A percentile compares a stretch with the other conserved stretches of the same genome.
These are phyloP conservation scores for Aspergillus affinis DNA, from an alignment of 495 filamentous ascomycete genomes.

Conservation along the genomic window DNA sequence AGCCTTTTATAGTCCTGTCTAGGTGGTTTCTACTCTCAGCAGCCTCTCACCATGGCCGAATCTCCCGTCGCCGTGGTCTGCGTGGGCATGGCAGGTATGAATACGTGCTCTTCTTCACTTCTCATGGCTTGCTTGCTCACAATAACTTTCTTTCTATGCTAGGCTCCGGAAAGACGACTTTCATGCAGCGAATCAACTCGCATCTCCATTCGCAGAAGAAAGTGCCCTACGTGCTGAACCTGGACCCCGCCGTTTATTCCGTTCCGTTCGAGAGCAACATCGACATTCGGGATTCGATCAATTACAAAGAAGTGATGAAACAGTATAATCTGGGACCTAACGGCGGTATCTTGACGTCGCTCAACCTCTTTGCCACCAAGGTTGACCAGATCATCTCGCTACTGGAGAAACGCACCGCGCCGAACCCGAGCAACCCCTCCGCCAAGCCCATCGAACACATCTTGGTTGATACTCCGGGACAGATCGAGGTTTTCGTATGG, in stretches of 20 bases:
- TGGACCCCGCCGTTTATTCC: constrained; percentile 89
- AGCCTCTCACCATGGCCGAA: constrained; percentile 37
- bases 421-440: constrained; percentile 59
- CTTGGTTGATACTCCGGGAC: constrained; percentile 91
- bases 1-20: neutral
- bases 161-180: constrained; percentile 97
- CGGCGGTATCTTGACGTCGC: constrained; percentile 92
- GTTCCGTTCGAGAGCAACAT: constrained; percentile 99
- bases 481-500: constrained; percentile 99
- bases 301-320: constrained; percentile 99
- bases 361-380: constrained; percentile 97
- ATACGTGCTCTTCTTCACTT: constrained; percentile 5
- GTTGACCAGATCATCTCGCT: constrained; percentile 90
- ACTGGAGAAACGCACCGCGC: constrained; percentile 79
- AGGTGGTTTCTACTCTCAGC: neutral
- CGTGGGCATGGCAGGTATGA: constrained; percentile 87
- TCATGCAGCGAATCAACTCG: constrained; percentile 96
- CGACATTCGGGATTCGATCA: constrained; percentile 97
- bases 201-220: constrained; percentile 74
- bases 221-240: constrained; percentile 91
- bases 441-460: constrained; percentile 76
- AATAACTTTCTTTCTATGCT: neutral
- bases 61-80: constrained; percentile 79
- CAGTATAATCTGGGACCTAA: constrained; percentile 98
- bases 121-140: constrained; percentile 1